Percentiles rank a stretch among this genome's conserved stretches.
Conservation (phyloP, 345 rosid genomes). For the Gossypium raimondii region DNA sequence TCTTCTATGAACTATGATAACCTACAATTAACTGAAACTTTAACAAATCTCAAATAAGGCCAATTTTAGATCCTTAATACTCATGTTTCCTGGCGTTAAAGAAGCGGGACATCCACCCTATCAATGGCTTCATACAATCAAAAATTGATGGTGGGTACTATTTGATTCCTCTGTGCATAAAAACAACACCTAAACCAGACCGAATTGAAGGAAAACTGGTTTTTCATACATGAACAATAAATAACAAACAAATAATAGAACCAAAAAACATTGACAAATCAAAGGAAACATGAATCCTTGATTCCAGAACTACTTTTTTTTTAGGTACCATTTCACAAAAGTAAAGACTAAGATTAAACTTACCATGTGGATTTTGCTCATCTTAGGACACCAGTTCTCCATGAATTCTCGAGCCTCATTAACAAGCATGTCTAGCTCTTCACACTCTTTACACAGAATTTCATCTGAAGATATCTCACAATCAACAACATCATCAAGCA, state of each 20-base stretch:
- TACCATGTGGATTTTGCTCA: slow-evolving; percentile 79
- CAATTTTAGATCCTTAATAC: neutral
- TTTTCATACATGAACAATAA: neutral
- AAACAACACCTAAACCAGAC: neutral
- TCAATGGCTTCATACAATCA: neutral
- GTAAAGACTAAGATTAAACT: slow-evolving; percentile 25
- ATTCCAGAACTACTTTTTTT: neutral
- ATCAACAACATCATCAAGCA: slow-evolving; percentile 75
- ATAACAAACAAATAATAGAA: neutral
- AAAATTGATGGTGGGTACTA: neutral
- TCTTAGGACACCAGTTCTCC: slow-evolving; percentile 72
- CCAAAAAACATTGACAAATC: neutral
- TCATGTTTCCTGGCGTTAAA: neutral
- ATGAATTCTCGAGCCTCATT: slow-evolving; percentile 73
- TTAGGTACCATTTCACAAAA: neutral
- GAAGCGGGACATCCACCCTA: neutral
- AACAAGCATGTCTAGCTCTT: slow-evolving; percentile 65
- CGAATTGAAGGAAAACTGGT: neutral
- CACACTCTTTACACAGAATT: slow-evolving; percentile 52
- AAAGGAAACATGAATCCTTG: neutral
- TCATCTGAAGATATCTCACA: slow-evolving; percentile 46
- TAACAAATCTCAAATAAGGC: neutral
- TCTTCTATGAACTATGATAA: neutral
- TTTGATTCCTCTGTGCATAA: neutral
- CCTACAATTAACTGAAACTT: neutral